Evolutionary conservation across 306 rosid species (phyloP).

Genomic region (Arachis stenosperma): DNA sequence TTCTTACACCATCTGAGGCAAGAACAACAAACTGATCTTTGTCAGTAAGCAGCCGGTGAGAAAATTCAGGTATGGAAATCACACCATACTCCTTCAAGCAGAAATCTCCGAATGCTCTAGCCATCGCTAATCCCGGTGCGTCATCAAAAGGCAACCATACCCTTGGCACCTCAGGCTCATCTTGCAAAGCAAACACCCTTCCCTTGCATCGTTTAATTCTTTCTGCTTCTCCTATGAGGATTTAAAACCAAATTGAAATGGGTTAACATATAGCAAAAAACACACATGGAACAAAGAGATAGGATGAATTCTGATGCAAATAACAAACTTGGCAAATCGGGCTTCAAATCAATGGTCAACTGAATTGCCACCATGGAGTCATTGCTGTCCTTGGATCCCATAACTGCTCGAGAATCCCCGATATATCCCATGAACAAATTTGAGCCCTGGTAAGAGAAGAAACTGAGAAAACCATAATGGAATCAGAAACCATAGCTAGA

Average conservation of each 20-base stretch:
- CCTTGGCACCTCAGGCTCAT: conserved; percentile 95
- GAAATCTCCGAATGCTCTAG: conserved; percentile 97
- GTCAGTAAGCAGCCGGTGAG: conserved; percentile 74
- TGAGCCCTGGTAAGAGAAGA: conserved; percentile 64
- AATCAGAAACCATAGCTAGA: conserved; percentile 25
- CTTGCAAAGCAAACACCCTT: conserved; percentile 95
- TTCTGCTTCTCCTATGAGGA: conserved; percentile 85
- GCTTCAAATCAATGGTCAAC: conserved; percentile 94
- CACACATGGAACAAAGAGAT: not conserved
- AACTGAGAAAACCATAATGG: conserved; percentile 36
- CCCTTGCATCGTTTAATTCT: conserved; percentile 96
- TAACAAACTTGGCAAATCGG: conserved; percentile 91
- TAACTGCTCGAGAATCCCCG: conserved; percentile 96
- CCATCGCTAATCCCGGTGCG: conserved; percentile 99
- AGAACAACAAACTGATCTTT: conserved; percentile 91
- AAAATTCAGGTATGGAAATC: conserved; percentile 94
- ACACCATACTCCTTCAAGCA: conserved; percentile 99
- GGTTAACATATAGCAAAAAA: conserved; percentile 33
- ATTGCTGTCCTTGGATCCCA: conserved; percentile 82
- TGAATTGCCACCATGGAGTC: conserved; percentile 83
- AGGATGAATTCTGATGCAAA: conserved; percentile 27
- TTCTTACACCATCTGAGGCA: conserved; percentile 93
- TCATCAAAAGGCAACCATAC: conserved; percentile 99
- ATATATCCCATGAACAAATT: conserved; percentile 90
- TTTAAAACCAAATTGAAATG: conserved; percentile 19